Percentiles rank a stretch among this genome's conserved stretches.
These are phyloP conservation scores for Aspergillus flavus DNA, from an alignment of 2,329 filamentous ascomycete species.

Conservation along the genomic window DNA sequence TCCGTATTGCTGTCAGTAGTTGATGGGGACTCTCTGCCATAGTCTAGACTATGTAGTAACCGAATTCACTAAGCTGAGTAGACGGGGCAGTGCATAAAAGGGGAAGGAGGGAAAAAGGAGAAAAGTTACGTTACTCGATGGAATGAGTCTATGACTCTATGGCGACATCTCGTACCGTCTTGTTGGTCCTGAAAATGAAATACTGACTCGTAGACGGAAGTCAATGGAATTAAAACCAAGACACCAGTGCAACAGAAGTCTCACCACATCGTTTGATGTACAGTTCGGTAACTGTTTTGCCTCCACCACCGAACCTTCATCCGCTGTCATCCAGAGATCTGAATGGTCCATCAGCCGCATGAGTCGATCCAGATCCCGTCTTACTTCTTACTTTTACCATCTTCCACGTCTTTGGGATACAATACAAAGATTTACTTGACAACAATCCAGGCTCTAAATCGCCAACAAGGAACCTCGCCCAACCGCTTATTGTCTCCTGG, in stretches of 20 bases:
- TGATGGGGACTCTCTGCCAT: neutral
- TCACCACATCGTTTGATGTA: neutral
- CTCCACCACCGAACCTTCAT: neutral
- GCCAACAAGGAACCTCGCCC: neutral
- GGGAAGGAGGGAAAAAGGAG: neutral
- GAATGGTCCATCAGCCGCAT: constrained; percentile 3
- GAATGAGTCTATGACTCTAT: neutral
- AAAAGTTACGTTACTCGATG: neutral
- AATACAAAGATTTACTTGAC: neutral
- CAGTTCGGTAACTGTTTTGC: neutral
- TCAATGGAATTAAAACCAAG: neutral
- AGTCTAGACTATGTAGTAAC: neutral
- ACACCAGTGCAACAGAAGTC: constrained; percentile 1
- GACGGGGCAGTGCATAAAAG: neutral
- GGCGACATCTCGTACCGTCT: neutral
- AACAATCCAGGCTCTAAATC: neutral
- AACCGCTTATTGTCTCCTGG: neutral
- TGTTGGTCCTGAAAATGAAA: neutral
- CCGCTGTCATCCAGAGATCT: neutral
- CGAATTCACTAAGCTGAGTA: neutral
- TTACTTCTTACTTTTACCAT: neutral
- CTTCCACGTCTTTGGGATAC: too few species aligned
- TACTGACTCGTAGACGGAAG: neutral
- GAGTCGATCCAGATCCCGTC: neutral
- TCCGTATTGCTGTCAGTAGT: neutral